Conservation (phyloP, 2,329 filamentous ascomycete genomes). For the Metarhizium anisopliae region DNA sequence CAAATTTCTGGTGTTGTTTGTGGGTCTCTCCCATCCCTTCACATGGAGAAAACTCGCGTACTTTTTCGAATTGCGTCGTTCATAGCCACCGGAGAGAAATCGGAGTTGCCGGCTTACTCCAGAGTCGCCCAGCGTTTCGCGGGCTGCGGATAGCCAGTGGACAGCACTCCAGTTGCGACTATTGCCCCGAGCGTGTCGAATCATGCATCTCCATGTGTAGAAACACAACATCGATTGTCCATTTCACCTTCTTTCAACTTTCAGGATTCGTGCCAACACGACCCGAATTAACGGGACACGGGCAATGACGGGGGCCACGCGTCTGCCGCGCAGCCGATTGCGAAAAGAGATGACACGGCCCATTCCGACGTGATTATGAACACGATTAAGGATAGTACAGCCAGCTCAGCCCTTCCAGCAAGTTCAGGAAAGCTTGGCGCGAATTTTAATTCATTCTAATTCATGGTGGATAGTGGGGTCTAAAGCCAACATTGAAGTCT, state of each 20-base stretch:
- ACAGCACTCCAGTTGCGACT: background rate
- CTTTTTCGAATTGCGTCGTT: background rate
- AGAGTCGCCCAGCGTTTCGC: background rate
- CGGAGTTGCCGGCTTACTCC: background rate
- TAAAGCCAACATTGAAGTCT: background rate
- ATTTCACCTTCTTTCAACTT: too few relatives aligned
- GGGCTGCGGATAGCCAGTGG: background rate
- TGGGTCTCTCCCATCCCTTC: background rate
- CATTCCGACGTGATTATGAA: too few relatives aligned
- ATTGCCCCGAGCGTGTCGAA: background rate
- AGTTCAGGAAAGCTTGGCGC: background rate
- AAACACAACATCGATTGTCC: background rate
- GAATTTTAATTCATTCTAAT: background rate
- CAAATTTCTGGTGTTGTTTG: background rate
- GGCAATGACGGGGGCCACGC: background rate
- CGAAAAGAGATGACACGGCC: background rate
- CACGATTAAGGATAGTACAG: background rate
- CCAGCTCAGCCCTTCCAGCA: background rate
- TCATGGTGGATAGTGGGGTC: background rate
- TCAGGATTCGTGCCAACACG: too few relatives aligned
- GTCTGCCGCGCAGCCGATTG: background rate
- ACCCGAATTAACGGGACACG: too few relatives aligned
- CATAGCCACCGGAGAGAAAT: background rate
- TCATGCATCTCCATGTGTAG: background rate
- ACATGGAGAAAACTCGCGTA: background rate